Conservation (phyloP, 306 rosid species). For the Fragaria ananassa region DNA sequence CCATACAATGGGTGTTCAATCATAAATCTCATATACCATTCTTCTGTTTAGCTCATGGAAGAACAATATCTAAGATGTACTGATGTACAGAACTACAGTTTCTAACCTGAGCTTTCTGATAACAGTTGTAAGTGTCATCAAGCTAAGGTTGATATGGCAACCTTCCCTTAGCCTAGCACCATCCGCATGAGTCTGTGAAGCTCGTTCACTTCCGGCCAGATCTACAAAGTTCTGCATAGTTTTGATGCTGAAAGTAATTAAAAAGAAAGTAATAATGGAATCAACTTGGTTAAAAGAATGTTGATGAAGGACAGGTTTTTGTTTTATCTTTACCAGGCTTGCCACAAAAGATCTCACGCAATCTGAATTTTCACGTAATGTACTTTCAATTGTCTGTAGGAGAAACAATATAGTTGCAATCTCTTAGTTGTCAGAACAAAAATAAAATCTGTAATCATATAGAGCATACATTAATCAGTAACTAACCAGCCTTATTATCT, state of each 20-base stretch:
- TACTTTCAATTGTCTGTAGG: constrained; percentile 85
- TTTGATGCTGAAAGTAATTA: constrained; percentile 9
- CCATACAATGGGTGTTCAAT: background rate
- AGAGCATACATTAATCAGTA: constrained; percentile 15
- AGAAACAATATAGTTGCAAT: constrained; percentile 17
- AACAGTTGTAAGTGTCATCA: constrained; percentile 99
- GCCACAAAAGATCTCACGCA: constrained; percentile 91
- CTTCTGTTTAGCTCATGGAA: background rate
- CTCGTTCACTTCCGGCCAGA: constrained; percentile 99
- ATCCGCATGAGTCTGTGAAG: constrained; percentile 94
- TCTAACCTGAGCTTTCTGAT: constrained; percentile 96
- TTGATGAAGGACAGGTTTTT: background rate
- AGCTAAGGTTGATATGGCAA: constrained; percentile 97
- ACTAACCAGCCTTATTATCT: constrained; percentile 91
- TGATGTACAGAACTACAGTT: constrained; percentile 1
- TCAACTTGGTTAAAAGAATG: constrained; percentile 2
- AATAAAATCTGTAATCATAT: background rate
- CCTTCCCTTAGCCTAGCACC: constrained; percentile 99
- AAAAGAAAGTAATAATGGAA: background rate
- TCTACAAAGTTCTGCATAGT: constrained; percentile 87
- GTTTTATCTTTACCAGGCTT: constrained; percentile 64
- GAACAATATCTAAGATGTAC: background rate
- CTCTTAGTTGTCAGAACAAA: constrained; percentile 5
- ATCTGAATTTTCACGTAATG: constrained; percentile 75
- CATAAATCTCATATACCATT: background rate